A percentile compares a stretch with the other conserved stretches of the same genome.
phyloP scores from a whole-genome alignment of 2,329 filamentous ascomycete species.

The Venturia asperata region DNA sequence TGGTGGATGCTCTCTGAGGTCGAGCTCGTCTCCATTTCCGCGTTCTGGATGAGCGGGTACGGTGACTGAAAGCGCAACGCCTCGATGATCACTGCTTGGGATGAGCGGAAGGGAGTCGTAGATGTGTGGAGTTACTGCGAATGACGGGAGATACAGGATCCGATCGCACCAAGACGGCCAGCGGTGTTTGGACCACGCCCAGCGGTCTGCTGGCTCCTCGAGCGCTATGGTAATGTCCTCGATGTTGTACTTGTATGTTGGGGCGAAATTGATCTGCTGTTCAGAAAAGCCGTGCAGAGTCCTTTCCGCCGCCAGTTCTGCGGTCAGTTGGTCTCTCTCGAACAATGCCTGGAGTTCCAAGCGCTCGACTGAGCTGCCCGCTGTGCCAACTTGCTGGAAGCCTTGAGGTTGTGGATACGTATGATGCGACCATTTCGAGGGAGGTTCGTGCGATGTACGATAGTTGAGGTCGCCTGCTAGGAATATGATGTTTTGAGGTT shows the following conservation, averaged over 20 bases:
- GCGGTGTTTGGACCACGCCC: conserved; percentile 72
- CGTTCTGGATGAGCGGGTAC: conserved; percentile 39
- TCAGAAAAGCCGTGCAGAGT: conserved; percentile 76
- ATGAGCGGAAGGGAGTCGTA: conserved; percentile 75
- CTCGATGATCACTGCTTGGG: conserved; percentile 77
- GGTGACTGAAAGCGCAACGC: conserved; percentile 65
- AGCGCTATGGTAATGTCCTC: background rate
- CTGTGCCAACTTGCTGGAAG: conserved; percentile 32
- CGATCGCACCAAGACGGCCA: conserved; percentile 94
- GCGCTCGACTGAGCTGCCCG: background rate
- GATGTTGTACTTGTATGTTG: conserved; percentile 77
- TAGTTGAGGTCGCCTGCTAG: conserved; percentile 93
- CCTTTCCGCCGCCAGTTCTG: conserved; percentile 60
- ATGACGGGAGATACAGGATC: conserved; percentile 63
- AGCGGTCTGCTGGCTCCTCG: conserved; percentile 38
- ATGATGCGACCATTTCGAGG: conserved; percentile 49
- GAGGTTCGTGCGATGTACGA: conserved; percentile 64
- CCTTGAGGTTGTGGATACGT: conserved; percentile 50
- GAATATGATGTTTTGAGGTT: conserved; percentile 69
- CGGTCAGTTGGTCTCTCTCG: conserved; percentile 67
- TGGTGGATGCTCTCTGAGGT: conserved; percentile 43
- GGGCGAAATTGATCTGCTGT: conserved; percentile 68
- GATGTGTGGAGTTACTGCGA: conserved; percentile 47
- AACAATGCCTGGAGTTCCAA: conserved; percentile 50
- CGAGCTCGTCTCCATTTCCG: conserved; percentile 32